A percentile compares a stretch with the other conserved stretches of the same genome.
Evolutionary conservation across 768 basidiomycete species (phyloP).

Genomic region (Antrodiella citrinella): DNA sequence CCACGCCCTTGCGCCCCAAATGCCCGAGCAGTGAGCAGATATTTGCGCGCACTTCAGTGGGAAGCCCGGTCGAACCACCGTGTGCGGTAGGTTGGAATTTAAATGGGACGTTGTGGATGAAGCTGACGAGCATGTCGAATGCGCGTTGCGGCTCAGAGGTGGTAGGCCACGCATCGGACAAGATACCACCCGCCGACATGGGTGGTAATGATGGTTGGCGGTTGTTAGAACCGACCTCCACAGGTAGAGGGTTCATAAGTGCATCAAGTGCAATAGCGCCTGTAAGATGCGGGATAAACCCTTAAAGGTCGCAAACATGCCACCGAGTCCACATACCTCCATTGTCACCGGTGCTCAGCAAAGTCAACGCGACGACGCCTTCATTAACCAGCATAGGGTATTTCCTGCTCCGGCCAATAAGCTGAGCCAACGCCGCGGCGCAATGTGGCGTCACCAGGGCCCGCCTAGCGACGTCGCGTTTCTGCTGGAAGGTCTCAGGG

Average conservation of each 20-base stretch:
- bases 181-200: constrained; percentile 21
- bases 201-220: constrained; percentile 18
- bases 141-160: constrained; percentile 42
- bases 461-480: constrained; percentile 45
- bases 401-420: constrained; percentile 69
- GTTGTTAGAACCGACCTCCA: constrained; percentile 24
- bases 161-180: constrained; percentile 16
- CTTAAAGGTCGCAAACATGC: constrained; percentile 2
- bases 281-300: constrained; percentile 21
- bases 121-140: constrained; percentile 59
- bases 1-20: constrained; percentile 38
- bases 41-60: constrained; percentile 72
- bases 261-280: constrained; percentile 57
- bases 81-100: not conserved
- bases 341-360: constrained; percentile 57
- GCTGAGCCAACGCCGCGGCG: constrained; percentile 54
- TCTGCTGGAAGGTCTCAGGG: constrained; percentile 31
- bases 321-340: constrained; percentile 44
- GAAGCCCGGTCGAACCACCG: constrained; percentile 32
- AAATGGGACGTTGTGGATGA: constrained; percentile 38
- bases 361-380: constrained; percentile 72
- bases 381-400: constrained; percentile 87
- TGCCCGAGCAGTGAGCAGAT: constrained; percentile 67
- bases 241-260: constrained; percentile 41
- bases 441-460: constrained; percentile 44